These are phyloP conservation scores for Pontederia crassipes DNA, from an alignment of 176 grass and related monocot genomes.

Conservation along the genomic window DNA sequence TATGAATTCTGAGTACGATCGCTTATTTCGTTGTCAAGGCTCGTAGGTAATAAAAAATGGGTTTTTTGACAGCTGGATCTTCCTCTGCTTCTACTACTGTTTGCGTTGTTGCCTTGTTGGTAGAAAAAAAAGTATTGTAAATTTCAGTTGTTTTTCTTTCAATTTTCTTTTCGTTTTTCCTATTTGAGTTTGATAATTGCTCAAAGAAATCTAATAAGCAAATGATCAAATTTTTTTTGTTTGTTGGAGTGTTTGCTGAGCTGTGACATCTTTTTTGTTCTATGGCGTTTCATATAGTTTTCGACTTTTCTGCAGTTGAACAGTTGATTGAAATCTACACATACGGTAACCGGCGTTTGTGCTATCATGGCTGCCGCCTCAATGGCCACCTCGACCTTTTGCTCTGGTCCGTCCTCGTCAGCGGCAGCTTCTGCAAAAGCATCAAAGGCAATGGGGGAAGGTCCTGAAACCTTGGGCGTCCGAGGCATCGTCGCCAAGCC, in stretches of 20 bases:
- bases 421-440: conserved; percentile 20
- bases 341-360: not conserved
- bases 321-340: not conserved
- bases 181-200: too few species aligned
- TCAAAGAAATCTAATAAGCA: too few species aligned
- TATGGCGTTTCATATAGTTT: too few species aligned
- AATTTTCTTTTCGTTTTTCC: too few species aligned
- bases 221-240: too few species aligned
- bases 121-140: not conserved
- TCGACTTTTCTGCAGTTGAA: not conserved
- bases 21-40: too few species aligned
- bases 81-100: not conserved
- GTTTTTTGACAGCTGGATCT: not conserved
- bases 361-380: conserved; percentile 44
- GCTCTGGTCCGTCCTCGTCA: conserved; percentile 34
- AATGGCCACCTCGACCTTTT: conserved; percentile 46
- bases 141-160: not conserved
- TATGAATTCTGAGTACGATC: too few species aligned
- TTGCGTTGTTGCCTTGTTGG: not conserved
- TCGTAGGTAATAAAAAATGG: not conserved
- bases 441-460: conserved; percentile 42
- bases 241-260: too few species aligned
- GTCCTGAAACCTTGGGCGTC: conserved; percentile 49
- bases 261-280: too few species aligned
- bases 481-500: conserved; percentile 55